phyloP scores from a whole-genome alignment of 805 yeast genomes.

The Saturnispora quitensis region DNA sequence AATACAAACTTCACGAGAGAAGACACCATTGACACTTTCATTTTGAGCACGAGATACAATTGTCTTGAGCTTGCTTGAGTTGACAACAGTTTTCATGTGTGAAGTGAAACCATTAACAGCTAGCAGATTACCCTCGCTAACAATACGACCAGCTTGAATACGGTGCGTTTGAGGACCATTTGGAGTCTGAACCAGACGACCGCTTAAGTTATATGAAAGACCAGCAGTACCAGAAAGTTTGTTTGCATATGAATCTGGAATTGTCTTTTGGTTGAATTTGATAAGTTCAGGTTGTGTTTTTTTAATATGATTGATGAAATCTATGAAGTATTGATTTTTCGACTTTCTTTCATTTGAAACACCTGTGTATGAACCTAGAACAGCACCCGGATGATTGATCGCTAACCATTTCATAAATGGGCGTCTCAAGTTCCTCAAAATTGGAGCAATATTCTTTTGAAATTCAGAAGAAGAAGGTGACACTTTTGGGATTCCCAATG shows the following conservation, averaged over 20 bases:
- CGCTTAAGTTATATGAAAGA: slow-evolving; percentile 56
- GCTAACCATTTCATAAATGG: slow-evolving; percentile 50
- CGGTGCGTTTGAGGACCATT: slow-evolving; percentile 48
- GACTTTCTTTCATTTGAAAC: slow-evolving; percentile 24
- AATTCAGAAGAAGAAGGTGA: slow-evolving; percentile 17
- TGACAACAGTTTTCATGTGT: slow-evolving; percentile 16
- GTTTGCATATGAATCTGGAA: slow-evolving; percentile 17
- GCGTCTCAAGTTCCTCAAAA: slow-evolving; percentile 38
- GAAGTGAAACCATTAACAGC: slow-evolving; percentile 47
- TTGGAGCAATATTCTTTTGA: slow-evolving; percentile 23
- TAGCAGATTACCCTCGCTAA: slow-evolving; percentile 33
- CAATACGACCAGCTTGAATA: slow-evolving; percentile 62
- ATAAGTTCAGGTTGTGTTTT: slow-evolving; percentile 14
- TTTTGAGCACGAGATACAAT: slow-evolving; percentile 19
- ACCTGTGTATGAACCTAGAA: slow-evolving; percentile 21
- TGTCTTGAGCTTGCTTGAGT: slow-evolving; percentile 11
- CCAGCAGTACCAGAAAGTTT: slow-evolving; percentile 61
- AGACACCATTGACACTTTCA: slow-evolving; percentile 21
- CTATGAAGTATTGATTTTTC: slow-evolving; percentile 12
- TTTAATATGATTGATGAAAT: slow-evolving; percentile 34
- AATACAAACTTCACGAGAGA: slow-evolving; percentile 22
- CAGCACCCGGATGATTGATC: slow-evolving; percentile 36
- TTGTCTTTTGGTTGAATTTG: slow-evolving; percentile 6
- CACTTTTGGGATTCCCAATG: slow-evolving; percentile 19
- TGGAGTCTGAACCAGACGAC: slow-evolving; percentile 61